Conservation (phyloP, 306 rosid species). For the Lupinus albus region DNA sequence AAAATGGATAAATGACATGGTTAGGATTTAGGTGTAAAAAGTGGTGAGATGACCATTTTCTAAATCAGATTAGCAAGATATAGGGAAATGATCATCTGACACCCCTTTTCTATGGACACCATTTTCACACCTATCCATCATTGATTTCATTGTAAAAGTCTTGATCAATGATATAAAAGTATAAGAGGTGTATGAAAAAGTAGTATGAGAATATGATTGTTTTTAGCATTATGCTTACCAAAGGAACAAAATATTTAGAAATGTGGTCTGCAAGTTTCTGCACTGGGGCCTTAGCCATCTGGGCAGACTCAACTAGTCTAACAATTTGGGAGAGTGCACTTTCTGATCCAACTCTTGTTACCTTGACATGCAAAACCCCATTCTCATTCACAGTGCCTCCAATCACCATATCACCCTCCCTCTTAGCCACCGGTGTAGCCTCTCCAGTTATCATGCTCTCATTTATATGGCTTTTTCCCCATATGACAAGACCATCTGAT, state of each 20-base stretch:
- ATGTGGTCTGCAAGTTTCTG: conserved; percentile 81
- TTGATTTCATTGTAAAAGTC: too few relatives aligned
- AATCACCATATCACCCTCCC: conserved; percentile 65
- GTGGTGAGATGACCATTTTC: too few relatives aligned
- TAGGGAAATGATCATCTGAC: too few relatives aligned
- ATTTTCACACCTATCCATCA: too few relatives aligned
- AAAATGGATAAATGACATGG: too few relatives aligned
- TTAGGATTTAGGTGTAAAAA: too few relatives aligned
- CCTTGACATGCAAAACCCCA: conserved; percentile 77
- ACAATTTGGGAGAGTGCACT: conserved; percentile 84
- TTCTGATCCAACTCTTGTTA: conserved; percentile 83
- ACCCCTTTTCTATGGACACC: too few relatives aligned
- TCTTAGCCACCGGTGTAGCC: conserved; percentile 61
- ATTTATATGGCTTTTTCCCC: conserved; percentile 82
- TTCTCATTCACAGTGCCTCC: conserved; percentile 87
- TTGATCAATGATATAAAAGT: too few relatives aligned
- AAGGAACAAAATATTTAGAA: conserved; percentile 82
- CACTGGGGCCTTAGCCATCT: conserved; percentile 92
- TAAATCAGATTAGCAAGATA: too few relatives aligned
- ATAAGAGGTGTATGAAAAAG: too few relatives aligned
- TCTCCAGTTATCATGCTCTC: conserved; percentile 96
- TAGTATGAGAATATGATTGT: neutral
- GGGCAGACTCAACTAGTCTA: conserved; percentile 85
- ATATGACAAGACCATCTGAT: conserved; percentile 65
- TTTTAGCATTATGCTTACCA: conserved; percentile 43